Evolutionary conservation across 441 rosid species (phyloP).

Genomic region (Daphne laureola): DNA sequence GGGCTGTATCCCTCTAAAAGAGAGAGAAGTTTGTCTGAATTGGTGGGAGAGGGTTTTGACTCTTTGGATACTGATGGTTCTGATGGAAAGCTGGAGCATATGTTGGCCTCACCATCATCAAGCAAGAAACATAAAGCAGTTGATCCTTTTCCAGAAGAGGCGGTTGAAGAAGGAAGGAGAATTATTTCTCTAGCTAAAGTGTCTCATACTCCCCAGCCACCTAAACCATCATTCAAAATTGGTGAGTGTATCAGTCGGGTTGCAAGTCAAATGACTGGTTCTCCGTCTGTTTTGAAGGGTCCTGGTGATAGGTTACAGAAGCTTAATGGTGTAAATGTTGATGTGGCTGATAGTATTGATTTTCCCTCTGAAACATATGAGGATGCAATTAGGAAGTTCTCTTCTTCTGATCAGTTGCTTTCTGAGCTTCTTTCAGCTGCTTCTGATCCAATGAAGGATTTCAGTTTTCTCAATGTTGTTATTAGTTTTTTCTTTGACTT

Average conservation of each 20-base stretch:
- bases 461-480: slow-evolving; percentile 35
- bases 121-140: slow-evolving; percentile 32
- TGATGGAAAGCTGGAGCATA: slow-evolving; percentile 27
- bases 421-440: slow-evolving; percentile 66
- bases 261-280: slow-evolving; percentile 84
- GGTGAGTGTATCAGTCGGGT: slow-evolving; percentile 88
- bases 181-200: slow-evolving; percentile 57
- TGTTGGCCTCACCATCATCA: slow-evolving; percentile 28
- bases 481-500: slow-evolving; percentile 68
- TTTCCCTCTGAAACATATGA: slow-evolving; percentile 22
- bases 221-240: slow-evolving; percentile 78
- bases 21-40: slow-evolving; percentile 39
- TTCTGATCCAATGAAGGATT: slow-evolving; percentile 42
- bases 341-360: slow-evolving; percentile 33
- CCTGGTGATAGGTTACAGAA: slow-evolving; percentile 30
- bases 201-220: slow-evolving; percentile 21
- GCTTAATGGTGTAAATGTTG: slow-evolving; percentile 22
- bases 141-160: slow-evolving; percentile 34
- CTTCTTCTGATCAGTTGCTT: slow-evolving; percentile 55
- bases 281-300: slow-evolving; percentile 53
- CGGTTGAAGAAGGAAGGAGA: slow-evolving; percentile 44
- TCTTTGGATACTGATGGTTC: slow-evolving; percentile 37
- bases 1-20: slow-evolving; percentile 33
- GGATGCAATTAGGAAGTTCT: slow-evolving; percentile 34
- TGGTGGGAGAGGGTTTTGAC: slow-evolving; percentile 41